Percentiles rank a stretch among this genome's conserved stretches.
Evolutionary conservation across 768 basidiomycete species (phyloP).

Genomic region (Polyporus arcularius): DNA sequence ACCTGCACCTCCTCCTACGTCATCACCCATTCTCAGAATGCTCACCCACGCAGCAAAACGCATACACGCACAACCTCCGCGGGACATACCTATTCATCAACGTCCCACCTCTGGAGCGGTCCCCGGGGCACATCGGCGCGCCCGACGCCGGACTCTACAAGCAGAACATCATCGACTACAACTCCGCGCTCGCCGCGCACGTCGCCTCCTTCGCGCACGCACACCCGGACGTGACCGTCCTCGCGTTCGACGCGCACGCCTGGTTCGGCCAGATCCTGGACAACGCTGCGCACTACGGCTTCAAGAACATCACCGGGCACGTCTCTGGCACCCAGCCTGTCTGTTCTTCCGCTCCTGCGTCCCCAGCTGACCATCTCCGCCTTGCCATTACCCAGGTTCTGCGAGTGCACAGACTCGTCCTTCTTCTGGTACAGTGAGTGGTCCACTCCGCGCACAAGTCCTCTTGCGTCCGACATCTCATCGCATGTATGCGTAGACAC

Average conservation of each 20-base stretch:
- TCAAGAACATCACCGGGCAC: constrained; percentile 47
- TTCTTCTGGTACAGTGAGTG: constrained; percentile 58
- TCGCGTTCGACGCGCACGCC: constrained; percentile 52
- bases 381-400: constrained; percentile 37
- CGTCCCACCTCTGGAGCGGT: constrained; percentile 54
- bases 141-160: constrained; percentile 39
- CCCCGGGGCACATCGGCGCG: constrained; percentile 40
- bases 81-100: constrained; percentile 54
- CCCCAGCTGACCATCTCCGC: background rate
- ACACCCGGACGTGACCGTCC: constrained; percentile 42
- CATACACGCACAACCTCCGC: constrained; percentile 41
- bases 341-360: background rate
- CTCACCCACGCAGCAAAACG: constrained; percentile 36
- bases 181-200: constrained; percentile 40
- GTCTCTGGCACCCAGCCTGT: constrained; percentile 28
- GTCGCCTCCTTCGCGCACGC: constrained; percentile 35
- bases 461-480: background rate
- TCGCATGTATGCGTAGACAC: constrained; percentile 35
- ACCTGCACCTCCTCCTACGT: background rate
- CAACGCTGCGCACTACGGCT: constrained; percentile 41
- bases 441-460: background rate
- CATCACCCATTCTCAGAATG: background rate
- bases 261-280: constrained; percentile 52
- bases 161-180: constrained; percentile 43
- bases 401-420: constrained; percentile 47